Evolutionary conservation across 306 rosid species (phyloP).

Genomic region (Cicer arietinum): DNA sequence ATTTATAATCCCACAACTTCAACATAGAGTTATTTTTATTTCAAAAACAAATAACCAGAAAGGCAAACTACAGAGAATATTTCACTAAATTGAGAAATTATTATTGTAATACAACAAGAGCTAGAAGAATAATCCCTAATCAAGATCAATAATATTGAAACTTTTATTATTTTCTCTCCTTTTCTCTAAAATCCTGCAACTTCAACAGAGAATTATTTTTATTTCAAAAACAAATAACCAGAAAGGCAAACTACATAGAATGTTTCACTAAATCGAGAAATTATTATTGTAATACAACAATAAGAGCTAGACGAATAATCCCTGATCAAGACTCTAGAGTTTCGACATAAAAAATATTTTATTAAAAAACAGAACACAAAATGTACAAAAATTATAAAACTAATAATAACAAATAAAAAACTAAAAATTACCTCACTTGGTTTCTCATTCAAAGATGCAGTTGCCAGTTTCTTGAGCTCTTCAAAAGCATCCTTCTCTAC

Average conservation of each 20-base stretch:
- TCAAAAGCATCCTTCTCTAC: slow-evolving; percentile 84
- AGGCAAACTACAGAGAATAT: background rate
- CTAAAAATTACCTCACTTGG: slow-evolving; percentile 57
- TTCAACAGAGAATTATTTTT: background rate
- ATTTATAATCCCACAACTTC: no score
- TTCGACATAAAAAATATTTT: background rate
- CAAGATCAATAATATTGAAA: no score
- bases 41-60: background rate
- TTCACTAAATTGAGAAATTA: background rate
- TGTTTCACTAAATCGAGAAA: background rate
- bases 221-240: background rate
- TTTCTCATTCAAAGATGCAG: slow-evolving; percentile 70
- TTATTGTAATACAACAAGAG: background rate
- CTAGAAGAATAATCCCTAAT: background rate
- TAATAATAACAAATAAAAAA: background rate
- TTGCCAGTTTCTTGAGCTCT: slow-evolving; percentile 89
- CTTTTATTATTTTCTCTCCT: no score
- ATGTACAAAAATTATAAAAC: background rate
- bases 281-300: background rate
- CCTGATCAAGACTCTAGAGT: background rate
- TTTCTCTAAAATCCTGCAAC: no score
- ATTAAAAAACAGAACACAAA: background rate
- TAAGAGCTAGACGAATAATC: background rate
- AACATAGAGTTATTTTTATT: background rate
- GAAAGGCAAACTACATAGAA: background rate